Evolutionary conservation across 129 eudicot species (phyloP).

Genomic region (Centrapalus pauciflorus): DNA sequence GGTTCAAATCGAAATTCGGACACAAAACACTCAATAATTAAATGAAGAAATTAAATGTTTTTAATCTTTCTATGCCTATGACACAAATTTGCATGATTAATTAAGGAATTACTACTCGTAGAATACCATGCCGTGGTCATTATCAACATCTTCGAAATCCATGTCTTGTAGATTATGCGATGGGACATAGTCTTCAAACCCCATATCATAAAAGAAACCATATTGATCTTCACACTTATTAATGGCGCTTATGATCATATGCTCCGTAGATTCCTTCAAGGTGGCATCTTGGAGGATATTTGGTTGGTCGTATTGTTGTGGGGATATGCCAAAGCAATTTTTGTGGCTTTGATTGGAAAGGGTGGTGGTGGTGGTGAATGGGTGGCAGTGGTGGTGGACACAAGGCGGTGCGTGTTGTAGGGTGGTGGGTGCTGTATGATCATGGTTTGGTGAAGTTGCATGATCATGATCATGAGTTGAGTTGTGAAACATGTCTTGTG

Average conservation of each 20-base stretch:
- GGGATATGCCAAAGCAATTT: slow-evolving; percentile 27
- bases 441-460: slow-evolving; percentile 25
- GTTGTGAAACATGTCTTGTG: slow-evolving; percentile 32
- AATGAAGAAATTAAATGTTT: slow-evolving; percentile 21
- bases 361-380: slow-evolving; percentile 7
- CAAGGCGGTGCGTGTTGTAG: slow-evolving; percentile 20
- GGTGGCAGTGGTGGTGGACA: slow-evolving; percentile 30
- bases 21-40: slow-evolving; percentile 19
- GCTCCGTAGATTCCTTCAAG: slow-evolving; percentile 8
- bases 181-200: slow-evolving; percentile 32
- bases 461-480: slow-evolving; percentile 19
- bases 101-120: slow-evolving; percentile 18
- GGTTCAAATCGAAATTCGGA: slow-evolving; percentile 7
- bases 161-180: slow-evolving; percentile 36
- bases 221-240: slow-evolving; percentile 40
- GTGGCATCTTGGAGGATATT: slow-evolving; percentile 28
- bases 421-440: slow-evolving; percentile 26
- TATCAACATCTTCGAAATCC: slow-evolving; percentile 42
- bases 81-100: slow-evolving; percentile 3
- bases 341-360: slow-evolving; percentile 22
- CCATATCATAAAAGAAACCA: slow-evolving; percentile 50
- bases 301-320: slow-evolving; percentile 28
- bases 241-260: slow-evolving; percentile 23
- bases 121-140: slow-evolving; percentile 42
- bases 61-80: slow-evolving; percentile 24